A percentile compares a stretch with the other conserved stretches of the same genome.
phyloP scores from a whole-genome alignment of 2,329 filamentous ascomycete genomes.

The Ophiocordyceps australis region DNA sequence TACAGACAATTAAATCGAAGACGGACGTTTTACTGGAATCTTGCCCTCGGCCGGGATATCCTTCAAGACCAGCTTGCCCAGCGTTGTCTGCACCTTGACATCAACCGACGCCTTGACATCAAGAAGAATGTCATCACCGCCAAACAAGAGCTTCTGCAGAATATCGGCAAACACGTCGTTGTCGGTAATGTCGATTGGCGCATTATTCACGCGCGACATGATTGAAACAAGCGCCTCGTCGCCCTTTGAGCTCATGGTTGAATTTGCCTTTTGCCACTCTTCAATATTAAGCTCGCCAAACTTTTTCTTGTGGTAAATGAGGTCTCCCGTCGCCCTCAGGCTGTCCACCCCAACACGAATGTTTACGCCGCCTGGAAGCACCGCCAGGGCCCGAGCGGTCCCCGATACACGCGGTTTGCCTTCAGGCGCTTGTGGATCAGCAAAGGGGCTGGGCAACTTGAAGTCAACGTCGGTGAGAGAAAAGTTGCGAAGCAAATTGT shows the following conservation, averaged over 20 bases:
- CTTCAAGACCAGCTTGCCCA: constrained; percentile 67
- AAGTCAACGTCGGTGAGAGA: constrained; percentile 76
- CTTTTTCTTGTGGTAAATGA: constrained; percentile 61
- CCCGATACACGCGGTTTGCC: constrained; percentile 68
- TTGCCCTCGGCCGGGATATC: constrained; percentile 72
- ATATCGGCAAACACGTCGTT: constrained; percentile 62
- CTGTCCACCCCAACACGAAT: constrained; percentile 62
- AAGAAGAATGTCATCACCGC: constrained; percentile 48
- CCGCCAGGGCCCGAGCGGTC: constrained; percentile 61
- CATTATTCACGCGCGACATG: constrained; percentile 56
- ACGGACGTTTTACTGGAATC: constrained; percentile 89
- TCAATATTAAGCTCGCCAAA: constrained; percentile 65
- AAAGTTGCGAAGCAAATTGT: constrained; percentile 74
- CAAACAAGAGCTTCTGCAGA: constrained; percentile 65
- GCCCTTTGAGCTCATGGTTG: constrained; percentile 42
- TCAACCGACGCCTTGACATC: constrained; percentile 67
- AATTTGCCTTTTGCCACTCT: constrained; percentile 74
- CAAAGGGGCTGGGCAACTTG: constrained; percentile 61
- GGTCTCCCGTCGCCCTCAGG: constrained; percentile 60
- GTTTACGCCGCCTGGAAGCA: constrained; percentile 71
- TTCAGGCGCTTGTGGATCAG: constrained; percentile 55
- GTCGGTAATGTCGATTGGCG: constrained; percentile 69
- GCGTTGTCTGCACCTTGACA: constrained; percentile 61
- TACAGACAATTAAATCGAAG: constrained; percentile 14
- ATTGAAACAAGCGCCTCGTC: constrained; percentile 50